These are phyloP conservation scores for Triticum turgidum DNA, from an alignment of 176 grass and related monocot species.

Conservation along the genomic window DNA sequence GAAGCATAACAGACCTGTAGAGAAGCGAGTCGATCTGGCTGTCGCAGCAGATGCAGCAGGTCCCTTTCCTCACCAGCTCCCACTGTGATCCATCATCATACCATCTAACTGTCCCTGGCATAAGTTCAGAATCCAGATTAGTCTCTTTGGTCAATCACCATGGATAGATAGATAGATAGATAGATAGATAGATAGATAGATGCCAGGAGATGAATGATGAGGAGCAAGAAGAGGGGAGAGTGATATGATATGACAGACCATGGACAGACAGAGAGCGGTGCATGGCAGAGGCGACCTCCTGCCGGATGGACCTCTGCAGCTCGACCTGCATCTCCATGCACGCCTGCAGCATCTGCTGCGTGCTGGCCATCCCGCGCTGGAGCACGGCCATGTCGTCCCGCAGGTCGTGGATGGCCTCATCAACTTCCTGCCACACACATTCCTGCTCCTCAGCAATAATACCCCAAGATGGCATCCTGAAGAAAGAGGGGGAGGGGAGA, in stretches of 20 bases:
- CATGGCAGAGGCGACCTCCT: constrained; percentile 81
- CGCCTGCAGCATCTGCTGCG: constrained; percentile 73
- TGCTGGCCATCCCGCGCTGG: constrained; percentile 65
- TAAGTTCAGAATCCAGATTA: background rate
- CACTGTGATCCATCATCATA: constrained; percentile 50
- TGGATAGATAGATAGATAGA: background rate
- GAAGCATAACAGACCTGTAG: constrained; percentile 56
- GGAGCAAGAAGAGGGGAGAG: background rate
- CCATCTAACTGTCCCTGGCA: constrained; percentile 4
- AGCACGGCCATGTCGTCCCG: constrained; percentile 69
- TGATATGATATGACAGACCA: constrained; percentile 22
- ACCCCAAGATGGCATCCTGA: background rate
- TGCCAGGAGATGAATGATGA: background rate
- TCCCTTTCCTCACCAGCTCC: constrained; percentile 76
- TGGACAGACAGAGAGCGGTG: constrained; percentile 42
- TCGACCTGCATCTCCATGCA: constrained; percentile 99
- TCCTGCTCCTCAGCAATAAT: background rate
- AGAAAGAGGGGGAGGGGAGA: background rate
- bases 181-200: background rate
- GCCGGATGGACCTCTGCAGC: constrained; percentile 71
- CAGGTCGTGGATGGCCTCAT: constrained; percentile 74
- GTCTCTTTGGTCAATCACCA: background rate
- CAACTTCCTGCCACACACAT: constrained; percentile 56
- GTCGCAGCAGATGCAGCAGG: constrained; percentile 86
- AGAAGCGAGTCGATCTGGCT: constrained; percentile 83